phyloP scores from a whole-genome alignment of 2,329 filamentous ascomycete genomes.

The Fusarium sp. region DNA sequence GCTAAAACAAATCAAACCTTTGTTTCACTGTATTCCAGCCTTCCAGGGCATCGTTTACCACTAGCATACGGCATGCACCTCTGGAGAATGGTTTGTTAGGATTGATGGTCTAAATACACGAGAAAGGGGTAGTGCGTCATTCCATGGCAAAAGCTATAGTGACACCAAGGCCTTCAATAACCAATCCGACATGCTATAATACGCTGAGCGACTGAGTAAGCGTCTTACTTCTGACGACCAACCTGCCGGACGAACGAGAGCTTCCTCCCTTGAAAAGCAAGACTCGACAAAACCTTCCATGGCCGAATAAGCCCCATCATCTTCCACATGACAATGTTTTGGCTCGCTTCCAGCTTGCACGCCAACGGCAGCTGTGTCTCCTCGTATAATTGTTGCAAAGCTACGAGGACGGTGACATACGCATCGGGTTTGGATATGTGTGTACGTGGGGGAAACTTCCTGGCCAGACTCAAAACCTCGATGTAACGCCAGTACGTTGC shows the following conservation, averaged over 20 bases:
- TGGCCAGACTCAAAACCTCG: conserved; percentile 2
- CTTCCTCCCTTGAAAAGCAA: conserved; percentile 13
- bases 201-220: no score
- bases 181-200: no score
- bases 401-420: conserved; percentile 1
- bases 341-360: conserved; percentile 4
- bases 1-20: no score
- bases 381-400: neutral
- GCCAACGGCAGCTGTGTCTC: neutral
- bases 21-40: no score
- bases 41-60: no score
- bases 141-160: no score
- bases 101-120: no score
- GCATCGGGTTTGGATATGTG: neutral
- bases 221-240: neutral
- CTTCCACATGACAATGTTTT: neutral
- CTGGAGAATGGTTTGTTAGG: no score
- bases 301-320: conserved; percentile 6
- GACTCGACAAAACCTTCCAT: conserved; percentile 11
- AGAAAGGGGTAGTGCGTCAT: no score
- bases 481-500: conserved; percentile 17
- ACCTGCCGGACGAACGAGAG: neutral
- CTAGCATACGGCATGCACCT: no score
- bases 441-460: neutral
- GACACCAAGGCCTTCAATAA: no score